These are phyloP conservation scores for Rhizopogon rudus DNA, from an alignment of 768 basidiomycete species.

Conservation along the genomic window DNA sequence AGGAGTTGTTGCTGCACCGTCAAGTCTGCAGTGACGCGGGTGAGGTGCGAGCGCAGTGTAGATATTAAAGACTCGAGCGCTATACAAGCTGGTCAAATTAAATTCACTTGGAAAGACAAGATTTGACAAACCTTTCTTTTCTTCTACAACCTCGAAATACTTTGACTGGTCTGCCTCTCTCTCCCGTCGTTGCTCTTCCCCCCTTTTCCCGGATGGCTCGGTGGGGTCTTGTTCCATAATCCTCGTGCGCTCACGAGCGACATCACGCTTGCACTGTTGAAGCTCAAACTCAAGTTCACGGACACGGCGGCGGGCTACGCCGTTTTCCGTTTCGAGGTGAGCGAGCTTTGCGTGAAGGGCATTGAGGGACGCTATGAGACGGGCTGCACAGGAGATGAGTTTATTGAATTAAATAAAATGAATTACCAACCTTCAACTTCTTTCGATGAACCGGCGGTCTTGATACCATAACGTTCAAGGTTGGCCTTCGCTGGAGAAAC, in stretches of 20 bases:
- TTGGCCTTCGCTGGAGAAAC: conserved; percentile 63
- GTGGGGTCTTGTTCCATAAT: conserved; percentile 49
- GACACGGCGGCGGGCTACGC: conserved; percentile 77
- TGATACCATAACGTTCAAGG: conserved; percentile 46
- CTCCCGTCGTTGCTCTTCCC: conserved; percentile 21
- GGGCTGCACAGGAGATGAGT: conserved; percentile 35
- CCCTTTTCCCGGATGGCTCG: conserved; percentile 21
- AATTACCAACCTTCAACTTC: conserved; percentile 58
- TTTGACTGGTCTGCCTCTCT: conserved; percentile 39
- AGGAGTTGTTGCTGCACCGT: conserved; percentile 72
- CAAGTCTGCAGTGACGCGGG: conserved; percentile 74
- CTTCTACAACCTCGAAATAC: conserved; percentile 77
- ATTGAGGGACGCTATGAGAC: conserved; percentile 55
- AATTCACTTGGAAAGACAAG: neutral
- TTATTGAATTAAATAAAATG: neutral
- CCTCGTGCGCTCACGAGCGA: conserved; percentile 61
- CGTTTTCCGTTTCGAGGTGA: conserved; percentile 77
- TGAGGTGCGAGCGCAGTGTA: conserved; percentile 68
- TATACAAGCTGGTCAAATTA: conserved; percentile 25
- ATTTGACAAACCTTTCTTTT: conserved; percentile 74
- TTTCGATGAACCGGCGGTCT: conserved; percentile 39
- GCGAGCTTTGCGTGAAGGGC: conserved; percentile 63
- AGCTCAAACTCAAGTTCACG: conserved; percentile 84
- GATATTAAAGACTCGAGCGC: conserved; percentile 78
- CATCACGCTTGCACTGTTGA: conserved; percentile 78